Evolutionary conservation across 2,329 filamentous ascomycete species (phyloP), one percentile per base, ranked within the genome.

Genomic region (Lasiodiplodia hormozganensis): DNA sequence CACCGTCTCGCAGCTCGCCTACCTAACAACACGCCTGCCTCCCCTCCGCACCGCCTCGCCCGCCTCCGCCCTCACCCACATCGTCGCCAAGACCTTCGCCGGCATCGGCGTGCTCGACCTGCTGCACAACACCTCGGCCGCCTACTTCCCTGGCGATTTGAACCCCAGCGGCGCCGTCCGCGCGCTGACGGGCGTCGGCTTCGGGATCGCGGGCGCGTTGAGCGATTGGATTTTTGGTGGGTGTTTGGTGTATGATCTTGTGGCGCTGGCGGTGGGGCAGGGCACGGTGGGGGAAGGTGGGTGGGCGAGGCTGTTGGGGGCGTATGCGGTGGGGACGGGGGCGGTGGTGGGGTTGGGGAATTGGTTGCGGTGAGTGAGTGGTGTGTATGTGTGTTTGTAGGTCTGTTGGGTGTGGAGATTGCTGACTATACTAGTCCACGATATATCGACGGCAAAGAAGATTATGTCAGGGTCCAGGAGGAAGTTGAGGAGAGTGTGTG

Each of bases 211-310:
- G 18, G 84, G 83, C 2, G 80, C 80, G 11, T 72, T 76, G 43
- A 87, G 85, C 71, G 87, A 89, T 73, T 88, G 86, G 86, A 87
- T 89, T 65, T 85, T 89, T 62, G 87, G 87, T 0, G 85, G 83
- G 0, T 88, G 87, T 72, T 74, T 89, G 69, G 86, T 87, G 0
- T 89, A 88, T 73, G 85, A 89, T 74, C 78, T 89, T 21, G 78
- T 88, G 16, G 86, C 84, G 8, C 72, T 89, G 70, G 79, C 81
- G 36, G 82, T 86, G 0, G 87, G 87, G 0, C 87, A 89, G 76
- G 79, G 79, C 8, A 78, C 76, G 4, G 64, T 4, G 25, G 25
- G 18, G 18, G 21, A 31, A 5, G 70, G 72, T 7, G 76, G 77
- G 1, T 89, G 86, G 87, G 82, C 85, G 40, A 81, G 77, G 67